phyloP scores from a whole-genome alignment of 306 rosid genomes.

The Ormosia emarginata region DNA sequence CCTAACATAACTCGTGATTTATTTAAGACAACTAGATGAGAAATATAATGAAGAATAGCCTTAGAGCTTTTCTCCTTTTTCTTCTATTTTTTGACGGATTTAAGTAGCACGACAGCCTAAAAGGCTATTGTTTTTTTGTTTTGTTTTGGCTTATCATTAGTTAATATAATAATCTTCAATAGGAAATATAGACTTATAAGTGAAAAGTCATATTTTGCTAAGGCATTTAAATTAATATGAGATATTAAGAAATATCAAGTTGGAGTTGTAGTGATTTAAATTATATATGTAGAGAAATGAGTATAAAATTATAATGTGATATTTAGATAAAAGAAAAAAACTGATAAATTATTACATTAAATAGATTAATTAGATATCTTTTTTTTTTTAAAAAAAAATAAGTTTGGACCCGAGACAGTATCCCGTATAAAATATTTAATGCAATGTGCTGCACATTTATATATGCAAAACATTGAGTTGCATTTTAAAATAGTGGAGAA shows the following conservation, averaged over 20 bases:
- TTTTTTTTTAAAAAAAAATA: neutral
- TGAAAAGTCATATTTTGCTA: neutral
- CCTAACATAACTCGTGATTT: too few relatives aligned
- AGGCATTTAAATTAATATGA: neutral
- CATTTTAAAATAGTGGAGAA: neutral
- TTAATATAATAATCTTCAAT: neutral
- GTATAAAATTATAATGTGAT: neutral
- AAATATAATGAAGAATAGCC: neutral
- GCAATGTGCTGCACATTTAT: neutral
- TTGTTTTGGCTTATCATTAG: neutral
- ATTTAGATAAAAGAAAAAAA: neutral
- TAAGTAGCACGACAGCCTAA: neutral
- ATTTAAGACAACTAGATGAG: too few relatives aligned
- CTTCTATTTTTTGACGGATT: neutral
- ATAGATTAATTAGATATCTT: neutral
- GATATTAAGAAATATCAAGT: neutral
- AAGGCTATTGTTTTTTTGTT: neutral
- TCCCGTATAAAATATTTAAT: neutral
- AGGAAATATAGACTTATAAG: neutral
- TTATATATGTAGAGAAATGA: neutral
- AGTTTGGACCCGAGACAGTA: neutral
- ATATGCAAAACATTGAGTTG: neutral
- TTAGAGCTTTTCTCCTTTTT: neutral
- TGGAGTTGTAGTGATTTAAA: neutral
- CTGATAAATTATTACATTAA: neutral